Percentiles rank a stretch among this genome's conserved stretches.
phyloP scores from a whole-genome alignment of 192 early-diverging fungal species.

The Chytriomyces sp. region DNA sequence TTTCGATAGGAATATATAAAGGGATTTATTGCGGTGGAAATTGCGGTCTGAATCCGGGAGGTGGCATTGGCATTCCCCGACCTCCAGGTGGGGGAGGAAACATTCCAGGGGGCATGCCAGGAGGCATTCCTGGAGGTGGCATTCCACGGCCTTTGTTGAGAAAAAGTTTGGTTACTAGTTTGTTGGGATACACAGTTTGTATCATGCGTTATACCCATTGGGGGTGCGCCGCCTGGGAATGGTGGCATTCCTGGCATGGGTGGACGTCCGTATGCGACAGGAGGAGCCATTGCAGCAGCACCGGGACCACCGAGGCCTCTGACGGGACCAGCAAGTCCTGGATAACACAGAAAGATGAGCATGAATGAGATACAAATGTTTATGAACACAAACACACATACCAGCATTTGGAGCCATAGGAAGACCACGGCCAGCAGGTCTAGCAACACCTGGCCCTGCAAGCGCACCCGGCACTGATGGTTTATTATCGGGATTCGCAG shows the following conservation, averaged over 20 bases:
- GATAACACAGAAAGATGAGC: neutral
- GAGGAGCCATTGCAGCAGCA: constrained; percentile 86
- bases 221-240: constrained; percentile 68
- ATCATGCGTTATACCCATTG: constrained; percentile 32
- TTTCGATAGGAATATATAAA: no score
- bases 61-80: constrained; percentile 55
- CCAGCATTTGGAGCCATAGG: constrained; percentile 57
- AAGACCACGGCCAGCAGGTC: constrained; percentile 82
- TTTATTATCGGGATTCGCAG: constrained; percentile 52
- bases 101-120: constrained; percentile 52
- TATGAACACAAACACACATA: constrained; percentile 33
- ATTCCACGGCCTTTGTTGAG: constrained; percentile 6
- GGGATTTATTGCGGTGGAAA: constrained; percentile 57
- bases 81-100: constrained; percentile 44
- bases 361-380: constrained; percentile 23
- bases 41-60: constrained; percentile 64
- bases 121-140: constrained; percentile 57
- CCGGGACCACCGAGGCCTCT: constrained; percentile 95
- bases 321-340: constrained; percentile 85
- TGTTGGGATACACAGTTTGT: constrained; percentile 24
- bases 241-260: constrained; percentile 78
- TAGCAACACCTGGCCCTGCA: constrained; percentile 74
- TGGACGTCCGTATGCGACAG: constrained; percentile 57
- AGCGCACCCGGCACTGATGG: constrained; percentile 30
- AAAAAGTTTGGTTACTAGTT: constrained; percentile 13